Conservation (phyloP, 768 basidiomycete genomes). For the Suillus subalutaceus region DNA sequence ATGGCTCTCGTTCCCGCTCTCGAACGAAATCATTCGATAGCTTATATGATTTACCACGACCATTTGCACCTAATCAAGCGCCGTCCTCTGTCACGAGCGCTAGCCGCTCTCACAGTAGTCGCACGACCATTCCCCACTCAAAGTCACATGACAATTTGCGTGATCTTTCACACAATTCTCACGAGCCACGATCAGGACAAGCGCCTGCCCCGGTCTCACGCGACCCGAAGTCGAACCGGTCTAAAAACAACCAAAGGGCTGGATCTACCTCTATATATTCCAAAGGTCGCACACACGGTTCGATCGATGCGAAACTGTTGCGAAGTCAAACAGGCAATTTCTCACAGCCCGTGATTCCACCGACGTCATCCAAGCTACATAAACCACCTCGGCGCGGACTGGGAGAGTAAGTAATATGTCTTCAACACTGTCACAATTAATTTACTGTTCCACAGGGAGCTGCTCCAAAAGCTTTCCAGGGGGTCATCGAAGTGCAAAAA, state of each 20-base stretch:
- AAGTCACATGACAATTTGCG: conserved; percentile 8
- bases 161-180: neutral
- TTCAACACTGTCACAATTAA: conserved; percentile 3
- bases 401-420: conserved; percentile 28
- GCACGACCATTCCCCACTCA: neutral
- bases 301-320: neutral
- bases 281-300: neutral
- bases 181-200: conserved; percentile 1
- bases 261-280: conserved; percentile 4
- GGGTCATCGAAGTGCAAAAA: conserved; percentile 15
- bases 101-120: neutral
- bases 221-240: conserved; percentile 1
- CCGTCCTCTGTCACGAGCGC: conserved; percentile 13
- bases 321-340: conserved; percentile 18
- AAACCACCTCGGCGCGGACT: conserved; percentile 27
- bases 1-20: conserved; percentile 21
- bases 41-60: conserved; percentile 20
- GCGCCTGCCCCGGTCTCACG: neutral
- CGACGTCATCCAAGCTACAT: conserved; percentile 24
- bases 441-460: conserved; percentile 26
- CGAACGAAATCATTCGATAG: conserved; percentile 27
- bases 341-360: conserved; percentile 34
- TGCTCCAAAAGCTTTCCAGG: conserved; percentile 31
- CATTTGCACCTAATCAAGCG: conserved; percentile 12
- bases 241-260: conserved; percentile 8